Conservation (phyloP, 2,329 filamentous ascomycete genomes). For the Fusarium sp. region DNA sequence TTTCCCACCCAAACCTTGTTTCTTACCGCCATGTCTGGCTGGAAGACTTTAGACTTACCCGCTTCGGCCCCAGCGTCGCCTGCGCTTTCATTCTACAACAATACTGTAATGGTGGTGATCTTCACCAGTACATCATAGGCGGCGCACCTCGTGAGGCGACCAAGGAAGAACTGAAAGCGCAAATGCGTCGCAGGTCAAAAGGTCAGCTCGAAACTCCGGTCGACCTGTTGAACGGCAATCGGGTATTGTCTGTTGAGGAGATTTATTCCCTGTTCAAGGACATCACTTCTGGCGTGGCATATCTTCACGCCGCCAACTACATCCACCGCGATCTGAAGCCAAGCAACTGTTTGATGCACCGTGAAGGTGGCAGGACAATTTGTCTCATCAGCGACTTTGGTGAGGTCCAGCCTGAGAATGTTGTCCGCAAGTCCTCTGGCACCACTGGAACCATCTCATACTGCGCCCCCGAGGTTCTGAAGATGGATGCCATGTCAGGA, state of each 20-base stretch:
- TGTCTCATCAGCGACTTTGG: conserved; percentile 98
- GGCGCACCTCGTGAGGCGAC: conserved; percentile 72
- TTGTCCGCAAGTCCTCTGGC: conserved; percentile 86
- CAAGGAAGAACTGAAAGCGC: conserved; percentile 89
- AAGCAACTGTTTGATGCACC: conserved; percentile 91
- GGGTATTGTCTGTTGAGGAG: conserved; percentile 78
- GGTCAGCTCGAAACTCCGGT: conserved; percentile 75
- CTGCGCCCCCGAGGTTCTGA: conserved; percentile 93
- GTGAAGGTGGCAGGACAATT: conserved; percentile 74
- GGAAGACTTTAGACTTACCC: conserved; percentile 85
- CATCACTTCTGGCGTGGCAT: conserved; percentile 89
- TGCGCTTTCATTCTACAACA: conserved; percentile 98
- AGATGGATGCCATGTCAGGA: conserved; percentile 72
- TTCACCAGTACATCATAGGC: conserved; percentile 87
- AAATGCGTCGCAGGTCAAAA: conserved; percentile 83
- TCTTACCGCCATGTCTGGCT: conserved; percentile 98
- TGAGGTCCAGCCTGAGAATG: conserved; percentile 89
- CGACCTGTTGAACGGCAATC: conserved; percentile 57
- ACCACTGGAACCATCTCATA: conserved; percentile 97
- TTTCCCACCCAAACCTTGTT: conserved; percentile 94
- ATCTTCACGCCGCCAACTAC: conserved; percentile 90
- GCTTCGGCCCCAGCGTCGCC: conserved; percentile 90
- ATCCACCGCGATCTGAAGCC: conserved; percentile 97
- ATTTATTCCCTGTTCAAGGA: conserved; percentile 98
- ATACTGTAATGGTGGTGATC: conserved; percentile 93